phyloP scores from a whole-genome alignment of 2,329 filamentous ascomycete species.

The Pseudonectria foliicola region DNA sequence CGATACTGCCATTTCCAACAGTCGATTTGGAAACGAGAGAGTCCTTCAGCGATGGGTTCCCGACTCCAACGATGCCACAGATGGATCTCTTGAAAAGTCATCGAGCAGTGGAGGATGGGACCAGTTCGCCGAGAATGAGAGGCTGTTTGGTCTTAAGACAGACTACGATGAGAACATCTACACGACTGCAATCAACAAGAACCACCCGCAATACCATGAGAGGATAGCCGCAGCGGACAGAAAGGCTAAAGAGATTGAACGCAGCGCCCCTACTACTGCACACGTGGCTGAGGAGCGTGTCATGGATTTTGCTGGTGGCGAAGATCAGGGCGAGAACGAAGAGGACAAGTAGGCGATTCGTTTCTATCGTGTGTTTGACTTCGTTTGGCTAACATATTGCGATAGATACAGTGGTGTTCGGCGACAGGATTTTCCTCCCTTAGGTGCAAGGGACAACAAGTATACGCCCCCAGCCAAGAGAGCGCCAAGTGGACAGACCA shows the following conservation, averaged over 20 bases:
- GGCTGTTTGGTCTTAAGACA: conserved; percentile 77
- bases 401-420: conserved; percentile 84
- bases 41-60: conserved; percentile 77
- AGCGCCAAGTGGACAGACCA: conserved; percentile 66
- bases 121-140: conserved; percentile 86
- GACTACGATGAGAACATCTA: conserved; percentile 94
- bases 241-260: conserved; percentile 85
- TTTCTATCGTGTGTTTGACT: not conserved
- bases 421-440: conserved; percentile 64
- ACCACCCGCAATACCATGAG: conserved; percentile 72
- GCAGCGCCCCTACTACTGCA: conserved; percentile 62
- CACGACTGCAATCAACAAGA: conserved; percentile 83
- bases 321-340: conserved; percentile 68
- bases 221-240: conserved; percentile 71
- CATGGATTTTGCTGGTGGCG: conserved; percentile 56
- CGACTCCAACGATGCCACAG: conserved; percentile 50
- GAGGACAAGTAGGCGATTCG: conserved; percentile 69
- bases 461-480: conserved; percentile 89
- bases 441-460: conserved; percentile 55
- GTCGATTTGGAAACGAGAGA: conserved; percentile 62
- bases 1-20: conserved; percentile 79
- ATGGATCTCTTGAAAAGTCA: conserved; percentile 64
- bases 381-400: conserved; percentile 12
- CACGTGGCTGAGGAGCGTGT: conserved; percentile 89
- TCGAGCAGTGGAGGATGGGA: conserved; percentile 62